A percentile compares a stretch with the other conserved stretches of the same genome.
Evolutionary conservation across 139 green algal species (phyloP).

Genomic region (Penium margaritaceum): DNA sequence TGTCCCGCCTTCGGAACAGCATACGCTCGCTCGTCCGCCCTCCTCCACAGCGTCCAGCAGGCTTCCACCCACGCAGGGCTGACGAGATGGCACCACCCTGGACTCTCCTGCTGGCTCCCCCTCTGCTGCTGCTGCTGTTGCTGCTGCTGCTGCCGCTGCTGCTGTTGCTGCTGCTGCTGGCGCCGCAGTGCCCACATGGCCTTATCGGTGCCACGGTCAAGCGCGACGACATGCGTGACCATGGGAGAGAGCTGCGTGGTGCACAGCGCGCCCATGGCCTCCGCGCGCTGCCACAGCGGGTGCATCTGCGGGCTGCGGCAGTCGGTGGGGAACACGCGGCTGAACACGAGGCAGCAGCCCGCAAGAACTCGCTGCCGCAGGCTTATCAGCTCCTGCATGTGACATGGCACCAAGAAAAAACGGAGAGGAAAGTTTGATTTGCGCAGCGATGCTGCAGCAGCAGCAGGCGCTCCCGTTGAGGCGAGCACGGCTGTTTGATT

Average conservation of each 20-base stretch:
- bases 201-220: slow-evolving; percentile 44
- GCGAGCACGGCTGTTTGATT: too few species aligned
- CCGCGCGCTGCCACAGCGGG: slow-evolving; percentile 67
- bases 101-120: too few species aligned
- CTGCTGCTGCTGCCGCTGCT: too few species aligned
- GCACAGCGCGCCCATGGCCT: slow-evolving; percentile 63
- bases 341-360: slow-evolving; percentile 67
- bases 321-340: slow-evolving; percentile 59
- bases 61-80: slow-evolving; percentile 23
- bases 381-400: slow-evolving; percentile 35
- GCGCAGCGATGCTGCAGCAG: too few species aligned
- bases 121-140: too few species aligned
- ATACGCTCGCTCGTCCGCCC: slow-evolving; percentile 18
- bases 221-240: slow-evolving; percentile 66
- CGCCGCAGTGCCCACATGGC: slow-evolving; percentile 8
- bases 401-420: too few species aligned
- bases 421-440: too few species aligned
- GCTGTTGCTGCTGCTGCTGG: too few species aligned
- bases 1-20: too few species aligned
- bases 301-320: slow-evolving; percentile 51
- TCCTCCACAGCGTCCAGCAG: slow-evolving; percentile 28
- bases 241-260: neutral
- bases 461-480: too few species aligned
- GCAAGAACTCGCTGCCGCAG: slow-evolving; percentile 45
- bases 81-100: slow-evolving; percentile 29